phyloP scores from a whole-genome alignment of 176 grass and related monocot genomes.

The Ensete glaucum region DNA sequence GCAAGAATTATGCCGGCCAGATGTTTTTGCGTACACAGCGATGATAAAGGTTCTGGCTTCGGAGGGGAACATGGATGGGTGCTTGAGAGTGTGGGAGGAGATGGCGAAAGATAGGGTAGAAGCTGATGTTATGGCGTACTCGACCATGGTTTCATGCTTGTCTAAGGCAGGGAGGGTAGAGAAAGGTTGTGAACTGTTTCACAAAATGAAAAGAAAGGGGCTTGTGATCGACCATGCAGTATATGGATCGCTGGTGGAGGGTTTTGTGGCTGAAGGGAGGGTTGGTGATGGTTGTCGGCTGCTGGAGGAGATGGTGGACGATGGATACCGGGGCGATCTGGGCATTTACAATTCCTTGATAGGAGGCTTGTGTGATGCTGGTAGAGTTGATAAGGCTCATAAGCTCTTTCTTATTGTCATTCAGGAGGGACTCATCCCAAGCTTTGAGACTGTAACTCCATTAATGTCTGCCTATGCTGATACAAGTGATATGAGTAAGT shows the following conservation, averaged over 20 bases:
- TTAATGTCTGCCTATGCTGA: conserved; percentile 63
- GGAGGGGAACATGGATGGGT: conserved; percentile 56
- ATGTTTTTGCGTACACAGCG: conserved; percentile 72
- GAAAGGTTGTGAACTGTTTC: conserved; percentile 46
- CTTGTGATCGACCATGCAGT: conserved; percentile 57
- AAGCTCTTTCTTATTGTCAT: conserved; percentile 69
- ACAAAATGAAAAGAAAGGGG: conserved; percentile 56
- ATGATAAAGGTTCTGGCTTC: conserved; percentile 62
- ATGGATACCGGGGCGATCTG: conserved; percentile 59
- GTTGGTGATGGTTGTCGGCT: conserved; percentile 51
- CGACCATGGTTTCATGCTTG: conserved; percentile 51
- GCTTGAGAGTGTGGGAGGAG: conserved; percentile 81
- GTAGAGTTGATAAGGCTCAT: conserved; percentile 49
- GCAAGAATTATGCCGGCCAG: conserved; percentile 39
- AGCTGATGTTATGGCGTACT: conserved; percentile 54
- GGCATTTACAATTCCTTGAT: conserved; percentile 73
- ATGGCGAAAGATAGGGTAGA: conserved; percentile 53
- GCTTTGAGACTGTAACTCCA: conserved; percentile 42
- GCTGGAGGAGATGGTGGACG: conserved; percentile 69
- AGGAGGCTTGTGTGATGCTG: conserved; percentile 50
- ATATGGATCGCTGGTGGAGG: conserved; percentile 51
- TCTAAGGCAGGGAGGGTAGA: conserved; percentile 52
- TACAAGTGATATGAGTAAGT: conserved; percentile 40
- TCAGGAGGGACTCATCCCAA: conserved; percentile 45
- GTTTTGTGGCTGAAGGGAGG: conserved; percentile 34